Percentiles rank a stretch among this genome's conserved stretches.
Evolutionary conservation across 352 stramenopile species (phyloP).

Genomic region (Phytophthora tubulina): DNA sequence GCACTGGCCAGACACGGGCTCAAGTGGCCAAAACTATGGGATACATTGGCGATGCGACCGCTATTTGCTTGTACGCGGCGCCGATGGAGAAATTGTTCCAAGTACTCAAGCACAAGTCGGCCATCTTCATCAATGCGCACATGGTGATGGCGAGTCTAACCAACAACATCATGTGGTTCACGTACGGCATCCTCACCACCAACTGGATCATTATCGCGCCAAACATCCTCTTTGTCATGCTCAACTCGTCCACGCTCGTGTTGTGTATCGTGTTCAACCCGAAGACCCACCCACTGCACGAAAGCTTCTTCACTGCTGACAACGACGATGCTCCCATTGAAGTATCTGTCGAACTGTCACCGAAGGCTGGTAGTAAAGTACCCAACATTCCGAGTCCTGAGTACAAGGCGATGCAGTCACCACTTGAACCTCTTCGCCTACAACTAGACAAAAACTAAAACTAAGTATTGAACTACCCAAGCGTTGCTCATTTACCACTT

Average conservation of each 20-base stretch:
- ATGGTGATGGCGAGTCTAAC: slow-evolving; percentile 55
- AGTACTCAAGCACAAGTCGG: slow-evolving; percentile 54
- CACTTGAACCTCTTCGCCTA: slow-evolving; percentile 14
- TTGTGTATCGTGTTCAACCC: slow-evolving; percentile 42
- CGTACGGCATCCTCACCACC: slow-evolving; percentile 43
- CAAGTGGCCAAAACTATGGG: slow-evolving; percentile 38
- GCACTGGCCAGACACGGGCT: slow-evolving; percentile 37
- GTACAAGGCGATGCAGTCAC: slow-evolving; percentile 35
- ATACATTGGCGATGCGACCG: slow-evolving; percentile 35
- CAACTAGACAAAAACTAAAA: slow-evolving; percentile 28
- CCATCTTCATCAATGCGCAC: slow-evolving; percentile 50
- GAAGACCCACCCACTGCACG: slow-evolving; percentile 28
- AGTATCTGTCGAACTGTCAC: slow-evolving; percentile 30
- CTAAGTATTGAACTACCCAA: not conserved
- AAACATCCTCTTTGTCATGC: slow-evolving; percentile 39
- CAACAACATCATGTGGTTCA: slow-evolving; percentile 59
- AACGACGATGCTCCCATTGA: slow-evolving; percentile 20
- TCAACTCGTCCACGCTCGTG: slow-evolving; percentile 37
- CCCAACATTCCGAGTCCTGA: slow-evolving; percentile 16
- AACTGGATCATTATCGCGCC: slow-evolving; percentile 47
- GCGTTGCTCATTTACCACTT: too few relatives aligned
- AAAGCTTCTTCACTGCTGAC: slow-evolving; percentile 18
- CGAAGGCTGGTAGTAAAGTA: slow-evolving; percentile 15
- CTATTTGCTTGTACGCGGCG: slow-evolving; percentile 45
- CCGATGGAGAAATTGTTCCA: slow-evolving; percentile 56